A percentile compares a stretch with the other conserved stretches of the same genome.
These are phyloP conservation scores for Kitagawia praeruptora DNA, from an alignment of 129 eudicot species.

Conservation along the genomic window DNA sequence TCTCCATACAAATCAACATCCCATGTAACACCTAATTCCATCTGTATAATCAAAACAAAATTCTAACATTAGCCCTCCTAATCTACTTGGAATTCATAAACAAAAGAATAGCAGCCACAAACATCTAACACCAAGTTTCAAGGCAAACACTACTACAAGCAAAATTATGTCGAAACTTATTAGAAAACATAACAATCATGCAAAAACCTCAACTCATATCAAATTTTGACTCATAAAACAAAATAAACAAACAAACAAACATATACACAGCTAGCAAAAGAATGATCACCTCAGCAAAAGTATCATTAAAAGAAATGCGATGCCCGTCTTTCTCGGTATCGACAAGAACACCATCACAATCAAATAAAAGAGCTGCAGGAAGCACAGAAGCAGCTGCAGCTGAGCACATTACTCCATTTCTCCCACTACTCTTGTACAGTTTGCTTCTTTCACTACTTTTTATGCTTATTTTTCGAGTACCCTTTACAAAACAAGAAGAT, in stretches of 20 bases:
- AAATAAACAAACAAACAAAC: background rate
- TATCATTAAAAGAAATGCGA: constrained; percentile 87
- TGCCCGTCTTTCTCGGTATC: constrained; percentile 99
- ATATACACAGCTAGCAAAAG: background rate
- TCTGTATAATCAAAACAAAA: constrained; percentile 42
- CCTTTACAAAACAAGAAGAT: constrained; percentile 13
- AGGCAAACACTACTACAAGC: background rate
- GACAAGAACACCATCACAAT: constrained; percentile 95
- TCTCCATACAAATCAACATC: constrained; percentile 97
- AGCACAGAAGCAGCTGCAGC: constrained; percentile 31
- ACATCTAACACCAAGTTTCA: background rate
- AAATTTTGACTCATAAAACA: background rate
- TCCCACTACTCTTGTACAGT: background rate
- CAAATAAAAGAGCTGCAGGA: constrained; percentile 83
- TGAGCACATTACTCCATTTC: constrained; percentile 24
- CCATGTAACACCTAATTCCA: constrained; percentile 89
- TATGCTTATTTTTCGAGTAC: constrained; percentile 3
- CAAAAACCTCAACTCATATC: background rate
- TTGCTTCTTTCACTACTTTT: background rate
- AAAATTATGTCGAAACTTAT: background rate
- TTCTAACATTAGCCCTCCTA: constrained; percentile 8
- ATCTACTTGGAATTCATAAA: background rate
- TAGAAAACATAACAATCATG: background rate
- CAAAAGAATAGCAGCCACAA: background rate
- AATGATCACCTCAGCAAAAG: constrained; percentile 58